Percentiles rank a stretch among this genome's conserved stretches.
phyloP scores from a whole-genome alignment of 1,139 yeast species.

The Kodamaea plutei region DNA sequence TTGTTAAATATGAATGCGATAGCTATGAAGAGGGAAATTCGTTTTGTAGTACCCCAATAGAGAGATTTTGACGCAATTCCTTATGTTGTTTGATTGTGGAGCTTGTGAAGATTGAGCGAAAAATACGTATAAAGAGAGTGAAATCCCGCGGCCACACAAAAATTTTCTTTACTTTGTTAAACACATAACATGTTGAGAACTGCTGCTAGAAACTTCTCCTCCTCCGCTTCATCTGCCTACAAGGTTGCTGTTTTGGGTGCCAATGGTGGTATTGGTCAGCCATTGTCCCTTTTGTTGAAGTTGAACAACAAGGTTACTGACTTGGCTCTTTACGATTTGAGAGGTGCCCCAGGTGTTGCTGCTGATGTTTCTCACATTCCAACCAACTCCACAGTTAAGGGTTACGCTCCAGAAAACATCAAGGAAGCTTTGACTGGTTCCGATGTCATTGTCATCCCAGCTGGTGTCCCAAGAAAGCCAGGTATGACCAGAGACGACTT shows the following conservation, averaged over 20 bases:
- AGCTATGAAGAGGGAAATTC: too few species aligned
- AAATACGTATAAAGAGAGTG: too few species aligned
- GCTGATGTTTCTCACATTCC: slow-evolving; percentile 89
- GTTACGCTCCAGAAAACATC: slow-evolving; percentile 62
- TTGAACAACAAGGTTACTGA: slow-evolving; percentile 56
- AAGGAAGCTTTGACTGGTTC: slow-evolving; percentile 65
- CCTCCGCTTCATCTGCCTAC: slow-evolving; percentile 62
- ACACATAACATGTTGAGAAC: slow-evolving; percentile 45
- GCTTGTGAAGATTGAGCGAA: too few species aligned
- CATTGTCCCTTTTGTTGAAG: slow-evolving; percentile 80
- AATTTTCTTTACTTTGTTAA: too few species aligned
- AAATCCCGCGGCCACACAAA: too few species aligned
- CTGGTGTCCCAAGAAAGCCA: slow-evolving; percentile 97
- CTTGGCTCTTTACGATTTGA: slow-evolving; percentile 81
- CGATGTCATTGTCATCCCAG: slow-evolving; percentile 84
- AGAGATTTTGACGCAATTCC: too few species aligned
- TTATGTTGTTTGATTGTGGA: too few species aligned
- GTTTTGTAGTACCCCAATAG: too few species aligned
- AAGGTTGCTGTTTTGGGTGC: slow-evolving; percentile 77
- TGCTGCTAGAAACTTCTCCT: slow-evolving; percentile 65
- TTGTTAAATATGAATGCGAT: too few species aligned
- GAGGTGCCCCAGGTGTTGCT: slow-evolving; percentile 88
- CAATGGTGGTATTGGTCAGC: slow-evolving; percentile 92
- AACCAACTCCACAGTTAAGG: slow-evolving; percentile 68
- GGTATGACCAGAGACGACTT: slow-evolving; percentile 98